Conservation (phyloP, 2,329 filamentous ascomycete genomes). For the Nothophaeocryptopus gaeumannii region DNA sequence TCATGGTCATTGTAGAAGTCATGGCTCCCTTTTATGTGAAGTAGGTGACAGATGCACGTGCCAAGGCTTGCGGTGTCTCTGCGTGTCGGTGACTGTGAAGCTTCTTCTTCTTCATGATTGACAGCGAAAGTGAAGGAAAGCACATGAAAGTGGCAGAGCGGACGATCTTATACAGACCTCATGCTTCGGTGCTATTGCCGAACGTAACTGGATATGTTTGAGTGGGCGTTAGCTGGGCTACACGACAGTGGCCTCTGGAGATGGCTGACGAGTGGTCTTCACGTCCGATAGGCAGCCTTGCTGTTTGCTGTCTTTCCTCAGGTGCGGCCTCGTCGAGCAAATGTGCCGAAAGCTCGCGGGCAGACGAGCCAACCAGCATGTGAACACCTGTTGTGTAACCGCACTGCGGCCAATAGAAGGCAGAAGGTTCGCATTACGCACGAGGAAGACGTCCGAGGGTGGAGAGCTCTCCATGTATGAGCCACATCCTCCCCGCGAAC, state of each 20-base stretch:
- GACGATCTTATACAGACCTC: neutral
- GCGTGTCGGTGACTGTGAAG: no score
- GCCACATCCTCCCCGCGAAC: neutral
- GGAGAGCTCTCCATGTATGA: constrained; percentile 4
- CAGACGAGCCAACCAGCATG: neutral
- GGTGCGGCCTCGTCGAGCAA: no score
- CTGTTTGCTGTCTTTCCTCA: constrained; percentile 6
- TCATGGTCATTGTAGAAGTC: no score
- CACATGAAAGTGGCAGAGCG: neutral
- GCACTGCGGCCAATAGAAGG: constrained; percentile 1
- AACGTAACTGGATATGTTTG: constrained; percentile 4
- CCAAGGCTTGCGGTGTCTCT: no score
- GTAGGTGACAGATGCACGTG: neutral
- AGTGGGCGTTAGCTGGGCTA: neutral
- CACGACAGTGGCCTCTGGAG: no score
- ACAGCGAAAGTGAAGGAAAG: constrained; percentile 1
- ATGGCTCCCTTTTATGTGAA: neutral
- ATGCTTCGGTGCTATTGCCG: neutral
- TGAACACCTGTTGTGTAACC: constrained; percentile 7
- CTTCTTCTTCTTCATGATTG: neutral
- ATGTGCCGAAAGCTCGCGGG: neutral
- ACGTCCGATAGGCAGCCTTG: constrained; percentile 5
- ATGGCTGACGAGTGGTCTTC: no score
- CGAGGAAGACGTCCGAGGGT: neutral
- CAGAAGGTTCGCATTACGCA: neutral